phyloP scores from a whole-genome alignment of 257 asterid genomes.

The Solanum pimpinellifolium region DNA sequence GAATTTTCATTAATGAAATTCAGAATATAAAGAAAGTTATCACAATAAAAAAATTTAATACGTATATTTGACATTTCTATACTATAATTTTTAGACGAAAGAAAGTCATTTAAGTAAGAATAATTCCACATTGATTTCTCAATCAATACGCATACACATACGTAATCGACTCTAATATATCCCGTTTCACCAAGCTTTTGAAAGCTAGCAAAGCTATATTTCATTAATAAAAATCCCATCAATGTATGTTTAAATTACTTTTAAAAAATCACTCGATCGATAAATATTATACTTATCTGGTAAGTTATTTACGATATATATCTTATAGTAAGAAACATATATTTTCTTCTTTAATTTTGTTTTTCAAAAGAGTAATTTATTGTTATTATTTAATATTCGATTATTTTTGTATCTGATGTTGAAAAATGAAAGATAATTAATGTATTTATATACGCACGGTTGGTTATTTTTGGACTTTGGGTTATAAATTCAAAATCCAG shows the following conservation, averaged over 20 bases:
- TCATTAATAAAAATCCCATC: neutral
- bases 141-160: neutral
- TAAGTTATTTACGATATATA: neutral
- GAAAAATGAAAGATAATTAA: neutral
- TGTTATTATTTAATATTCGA: neutral
- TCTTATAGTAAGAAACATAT: neutral
- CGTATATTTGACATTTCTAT: neutral
- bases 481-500: conserved; percentile 5
- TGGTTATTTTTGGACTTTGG: neutral
- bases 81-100: neutral
- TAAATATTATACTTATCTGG: neutral
- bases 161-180: neutral
- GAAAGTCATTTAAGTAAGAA: neutral
- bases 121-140: neutral
- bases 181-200: neutral
- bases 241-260: no score
- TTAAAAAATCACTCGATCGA: neutral
- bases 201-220: neutral
- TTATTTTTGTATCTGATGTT: neutral
- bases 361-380: no score
- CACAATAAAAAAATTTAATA: neutral
- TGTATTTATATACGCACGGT: neutral
- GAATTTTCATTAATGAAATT: neutral
- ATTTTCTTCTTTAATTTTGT: neutral
- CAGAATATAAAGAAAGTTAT: neutral